A percentile compares a stretch with the other conserved stretches of the same genome.
These are phyloP conservation scores for Lathyrus oleraceus DNA, from an alignment of 306 rosid genomes.

Conservation along the genomic window DNA sequence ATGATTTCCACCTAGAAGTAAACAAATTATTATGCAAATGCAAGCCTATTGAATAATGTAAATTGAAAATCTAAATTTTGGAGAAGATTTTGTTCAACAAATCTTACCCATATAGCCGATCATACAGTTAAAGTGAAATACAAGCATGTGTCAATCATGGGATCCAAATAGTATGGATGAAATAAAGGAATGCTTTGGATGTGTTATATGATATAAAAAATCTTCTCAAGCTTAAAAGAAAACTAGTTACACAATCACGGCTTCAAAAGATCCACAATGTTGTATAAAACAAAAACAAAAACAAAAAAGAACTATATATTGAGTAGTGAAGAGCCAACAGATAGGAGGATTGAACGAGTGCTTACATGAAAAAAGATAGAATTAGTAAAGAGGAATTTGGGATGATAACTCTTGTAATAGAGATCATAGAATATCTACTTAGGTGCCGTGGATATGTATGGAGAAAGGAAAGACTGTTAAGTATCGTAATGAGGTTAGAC, in stretches of 20 bases:
- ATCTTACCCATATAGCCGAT: not conserved
- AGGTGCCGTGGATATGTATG: not conserved
- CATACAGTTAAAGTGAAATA: not conserved
- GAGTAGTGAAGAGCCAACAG: not conserved
- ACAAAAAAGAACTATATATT: not conserved
- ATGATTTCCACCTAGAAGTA: not conserved
- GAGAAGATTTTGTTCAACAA: not conserved
- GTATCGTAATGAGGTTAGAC: not conserved
- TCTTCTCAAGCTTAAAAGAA: too few species aligned
- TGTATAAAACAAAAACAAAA: not conserved
- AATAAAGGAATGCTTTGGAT: not conserved
- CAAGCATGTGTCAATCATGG: not conserved
- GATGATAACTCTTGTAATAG: not conserved
- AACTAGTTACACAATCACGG: not conserved
- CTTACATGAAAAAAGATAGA: not conserved
- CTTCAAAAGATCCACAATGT: not conserved
- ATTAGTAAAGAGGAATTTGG: not conserved
- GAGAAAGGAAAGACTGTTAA: not conserved
- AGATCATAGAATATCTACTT: not conserved
- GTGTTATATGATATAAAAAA: not conserved
- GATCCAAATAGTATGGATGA: not conserved
- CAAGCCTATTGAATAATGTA: not conserved
- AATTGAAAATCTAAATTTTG: not conserved
- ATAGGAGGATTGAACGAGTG: not conserved
- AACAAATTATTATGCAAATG: not conserved